These are phyloP conservation scores for Xylariaceae sp. DNA, from an alignment of 2,329 filamentous ascomycete species.

Conservation along the genomic window DNA sequence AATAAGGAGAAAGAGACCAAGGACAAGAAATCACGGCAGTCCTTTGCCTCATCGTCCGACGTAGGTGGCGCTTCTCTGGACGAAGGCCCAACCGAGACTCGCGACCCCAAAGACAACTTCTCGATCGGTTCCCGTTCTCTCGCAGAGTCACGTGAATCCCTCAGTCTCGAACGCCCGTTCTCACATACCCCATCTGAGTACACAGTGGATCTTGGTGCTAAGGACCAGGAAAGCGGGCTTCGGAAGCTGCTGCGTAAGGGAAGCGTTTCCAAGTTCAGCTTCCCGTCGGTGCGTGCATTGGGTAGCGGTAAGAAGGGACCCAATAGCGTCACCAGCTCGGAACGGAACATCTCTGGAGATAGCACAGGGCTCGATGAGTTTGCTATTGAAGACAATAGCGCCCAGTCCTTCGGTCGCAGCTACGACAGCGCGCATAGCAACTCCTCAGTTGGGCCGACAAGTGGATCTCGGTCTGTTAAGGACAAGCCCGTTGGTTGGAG, in stretches of 20 bases:
- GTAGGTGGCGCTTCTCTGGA: constrained; percentile 36
- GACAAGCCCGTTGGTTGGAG: constrained; percentile 47
- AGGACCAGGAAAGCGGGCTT: constrained; percentile 53
- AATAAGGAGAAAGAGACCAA: constrained; percentile 38
- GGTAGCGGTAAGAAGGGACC: constrained; percentile 51
- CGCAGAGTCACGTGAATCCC: constrained; percentile 56
- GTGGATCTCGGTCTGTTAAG: constrained; percentile 36
- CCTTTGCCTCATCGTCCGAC: constrained; percentile 37
- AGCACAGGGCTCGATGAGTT: constrained; percentile 55
- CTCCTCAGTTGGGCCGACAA: constrained; percentile 49
- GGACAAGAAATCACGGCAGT: constrained; percentile 38
- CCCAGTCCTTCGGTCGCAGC: constrained; percentile 41
- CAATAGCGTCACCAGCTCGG: constrained; percentile 52
- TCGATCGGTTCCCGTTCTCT: constrained; percentile 56
- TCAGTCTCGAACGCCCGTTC: constrained; percentile 49
- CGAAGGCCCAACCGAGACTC: constrained; percentile 48
- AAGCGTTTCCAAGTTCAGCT: constrained; percentile 60
- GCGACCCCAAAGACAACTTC: constrained; percentile 51
- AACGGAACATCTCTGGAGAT: constrained; percentile 51
- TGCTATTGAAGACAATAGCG: constrained; percentile 38
- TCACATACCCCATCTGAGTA: constrained; percentile 56
- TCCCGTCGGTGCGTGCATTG: constrained; percentile 47
- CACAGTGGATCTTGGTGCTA: constrained; percentile 37
- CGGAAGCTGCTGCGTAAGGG: constrained; percentile 60
- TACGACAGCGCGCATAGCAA: constrained; percentile 54